Base-by-base conservation (phyloP, 2,329 filamentous ascomycete species). In the Neonectria coccinea region DNA sequence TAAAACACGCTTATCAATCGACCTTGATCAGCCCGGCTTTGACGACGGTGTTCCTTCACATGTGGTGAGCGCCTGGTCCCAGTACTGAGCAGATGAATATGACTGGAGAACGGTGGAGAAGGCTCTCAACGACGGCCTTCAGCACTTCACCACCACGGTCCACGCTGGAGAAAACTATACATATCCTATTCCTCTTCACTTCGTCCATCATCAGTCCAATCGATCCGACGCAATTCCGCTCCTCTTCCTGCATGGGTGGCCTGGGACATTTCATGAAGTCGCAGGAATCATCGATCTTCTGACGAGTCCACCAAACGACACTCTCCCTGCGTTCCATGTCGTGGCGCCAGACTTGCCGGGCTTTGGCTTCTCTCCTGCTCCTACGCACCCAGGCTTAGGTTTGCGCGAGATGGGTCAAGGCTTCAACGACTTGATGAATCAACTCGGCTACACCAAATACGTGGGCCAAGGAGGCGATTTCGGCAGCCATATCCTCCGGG, bases 181-280 rank as follows among this genome's bases (percentile, higher is more conserved):
- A 7, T 16, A 36, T 36, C 33, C 33, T 3, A 16, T 36, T 16
- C 33, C 63, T 8, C 47, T 69, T 5, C 67, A 69, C 22, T 69
- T 69, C 12, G 41, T 69, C 14, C 63, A 69, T 31, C 47, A 58
- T n/a, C 55, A 48, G 12, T 64, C 67, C 2, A 2, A 20, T 8
- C 18, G 56, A 3, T 1, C n/a, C 2, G 59, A 77, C 53, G 79
- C 80, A 7, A 76, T 81, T 22, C 81, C 81, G 1, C 71, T 83
- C 12, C 66, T 83, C 1, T 80, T 82, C 56, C 55, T 79, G 12
- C 81, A 83, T 67, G 80, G 81, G 47, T 83, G 81, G 81, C 80
- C 81, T 2, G 79, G 80, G 0, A 78, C 75, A 5, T 81, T 82
- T 52, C 64, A 80, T 5, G 81, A 83, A 68, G 72, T 78, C 6